These are phyloP conservation scores for Hygrophoropsis aurantiaca DNA, from an alignment of 768 basidiomycete species.

Conservation along the genomic window DNA sequence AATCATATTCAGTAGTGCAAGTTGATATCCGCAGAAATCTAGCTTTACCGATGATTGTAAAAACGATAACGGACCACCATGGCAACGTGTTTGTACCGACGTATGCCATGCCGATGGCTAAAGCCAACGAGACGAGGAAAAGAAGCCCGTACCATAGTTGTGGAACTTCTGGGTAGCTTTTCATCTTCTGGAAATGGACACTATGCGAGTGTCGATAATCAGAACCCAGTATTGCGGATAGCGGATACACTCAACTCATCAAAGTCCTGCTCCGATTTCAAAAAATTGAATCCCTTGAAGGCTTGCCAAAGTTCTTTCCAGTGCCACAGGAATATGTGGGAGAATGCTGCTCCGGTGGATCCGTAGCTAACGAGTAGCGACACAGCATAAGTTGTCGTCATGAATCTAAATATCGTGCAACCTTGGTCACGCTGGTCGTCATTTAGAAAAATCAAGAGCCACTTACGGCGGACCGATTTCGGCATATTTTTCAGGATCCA, in stretches of 20 bases:
- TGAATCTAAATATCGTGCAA: conserved; percentile 3
- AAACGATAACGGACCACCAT: conserved; percentile 53
- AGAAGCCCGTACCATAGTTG: conserved; percentile 50
- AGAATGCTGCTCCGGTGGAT: conserved; percentile 33
- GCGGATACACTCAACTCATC: conserved; percentile 3
- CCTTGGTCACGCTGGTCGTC: conserved; percentile 10
- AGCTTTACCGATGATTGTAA: conserved; percentile 37
- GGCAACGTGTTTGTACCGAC: conserved; percentile 44
- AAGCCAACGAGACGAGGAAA: conserved; percentile 43
- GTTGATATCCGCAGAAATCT: conserved; percentile 12
- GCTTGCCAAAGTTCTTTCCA: conserved; percentile 41
- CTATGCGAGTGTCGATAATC: neutral
- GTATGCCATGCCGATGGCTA: conserved; percentile 50
- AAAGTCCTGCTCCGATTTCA: conserved; percentile 23
- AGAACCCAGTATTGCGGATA: neutral
- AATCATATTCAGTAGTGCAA: conserved; percentile 15
- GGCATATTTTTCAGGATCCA: conserved; percentile 9
- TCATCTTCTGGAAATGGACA: conserved; percentile 40
- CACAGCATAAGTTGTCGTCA: conserved; percentile 15
- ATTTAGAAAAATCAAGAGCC: conserved; percentile 2
- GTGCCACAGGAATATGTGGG: conserved; percentile 51
- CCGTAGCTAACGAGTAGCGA: conserved; percentile 10
- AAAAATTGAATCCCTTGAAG: conserved; percentile 15
- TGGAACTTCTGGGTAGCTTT: conserved; percentile 52
- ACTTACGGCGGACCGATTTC: conserved; percentile 13